These are phyloP conservation scores for Talaromyces sp. DNA, from an alignment of 2,329 filamentous ascomycete genomes.

Conservation along the genomic window DNA sequence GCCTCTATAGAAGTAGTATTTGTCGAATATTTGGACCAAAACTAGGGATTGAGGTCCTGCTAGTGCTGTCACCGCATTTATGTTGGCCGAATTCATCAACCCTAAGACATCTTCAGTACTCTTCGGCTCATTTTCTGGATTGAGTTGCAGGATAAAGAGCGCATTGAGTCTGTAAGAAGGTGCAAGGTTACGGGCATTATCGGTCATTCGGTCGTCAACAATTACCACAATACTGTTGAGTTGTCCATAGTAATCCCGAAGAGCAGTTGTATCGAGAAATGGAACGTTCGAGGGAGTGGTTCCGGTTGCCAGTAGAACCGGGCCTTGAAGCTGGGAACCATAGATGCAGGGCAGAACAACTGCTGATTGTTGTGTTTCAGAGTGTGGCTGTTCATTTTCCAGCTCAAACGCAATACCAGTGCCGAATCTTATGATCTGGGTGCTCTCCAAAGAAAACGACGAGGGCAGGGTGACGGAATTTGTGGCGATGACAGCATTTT, in stretches of 20 bases:
- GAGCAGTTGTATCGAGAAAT: slow-evolving; percentile 6
- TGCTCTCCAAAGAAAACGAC: not conserved
- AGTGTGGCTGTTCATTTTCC: not conserved
- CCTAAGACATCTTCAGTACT: slow-evolving; percentile 8
- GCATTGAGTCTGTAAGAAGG: slow-evolving; percentile 30
- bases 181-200: slow-evolving; percentile 33
- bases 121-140: slow-evolving; percentile 4
- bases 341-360: slow-evolving; percentile 15
- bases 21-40: slow-evolving; percentile 12
- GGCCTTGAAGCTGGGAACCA: slow-evolving; percentile 16
- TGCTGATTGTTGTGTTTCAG: not conserved
- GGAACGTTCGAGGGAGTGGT: slow-evolving; percentile 13
- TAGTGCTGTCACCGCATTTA: slow-evolving; percentile 19
- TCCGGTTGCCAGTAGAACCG: slow-evolving; percentile 14
- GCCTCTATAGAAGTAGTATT: slow-evolving; percentile 18
- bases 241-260: slow-evolving; percentile 10
- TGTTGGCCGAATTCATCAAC: slow-evolving; percentile 16
- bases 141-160: slow-evolving; percentile 26
- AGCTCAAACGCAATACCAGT: not conserved
- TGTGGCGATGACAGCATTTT: not conserved
- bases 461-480: not conserved
- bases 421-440: not conserved
- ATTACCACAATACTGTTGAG: slow-evolving; percentile 25
- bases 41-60: slow-evolving; percentile 15
- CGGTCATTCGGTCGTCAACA: slow-evolving; percentile 33